Base-by-base conservation (phyloP, 1,284 basidiomycete genomes). In the Pholiota adiposa region DNA sequence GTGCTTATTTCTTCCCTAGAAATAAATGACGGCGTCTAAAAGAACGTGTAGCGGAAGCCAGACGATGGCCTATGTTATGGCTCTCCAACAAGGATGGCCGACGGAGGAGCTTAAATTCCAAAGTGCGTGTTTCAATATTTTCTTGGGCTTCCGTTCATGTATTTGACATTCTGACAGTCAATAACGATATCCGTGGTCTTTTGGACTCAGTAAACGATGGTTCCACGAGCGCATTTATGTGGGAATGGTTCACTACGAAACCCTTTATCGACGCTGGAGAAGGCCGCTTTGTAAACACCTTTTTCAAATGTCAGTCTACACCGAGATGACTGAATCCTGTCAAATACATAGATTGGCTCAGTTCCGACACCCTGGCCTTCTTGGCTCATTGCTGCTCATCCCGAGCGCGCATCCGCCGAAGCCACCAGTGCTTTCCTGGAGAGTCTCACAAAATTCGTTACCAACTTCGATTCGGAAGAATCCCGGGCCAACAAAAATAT, bases 241-340 rank as follows among this genome's bases (percentile, higher is more conserved):
- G 96, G 95, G 95, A 97, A 74, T 96, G 93, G 92, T 98, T 97
- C 75, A 98, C 97, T 1, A 98, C 96, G 16, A 98, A 98, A 73
- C 96, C 97, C 1, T 97, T 86, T 69, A 85, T 84, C 14, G 93
- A 97, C 72, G 81, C 82, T 14, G 93, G 92, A 29, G 87, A 95
- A 73, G 92, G 90, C 50, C 86, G 90, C 46, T 95, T 96, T 70
- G 90, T 92, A 69, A 64, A 89, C 6, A 6, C 12, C 1, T 8
- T 43, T 29, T 46, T 53, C 27, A 12, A 21, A 8, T 46, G 41
- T 38, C 29, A 12, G 31, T 49, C 31, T 12, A 40, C 5, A 25
- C 4, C 29, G n/a, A n/a, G n/a, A n/a, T 25, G 8, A 46, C 7
- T 23, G 9, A 25, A 9, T 19, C n/a, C n/a, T n/a, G n/a, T n/a